Evolutionary conservation across 2,329 filamentous ascomycete genomes (phyloP).

Genomic region (Talaromyces sp.): DNA sequence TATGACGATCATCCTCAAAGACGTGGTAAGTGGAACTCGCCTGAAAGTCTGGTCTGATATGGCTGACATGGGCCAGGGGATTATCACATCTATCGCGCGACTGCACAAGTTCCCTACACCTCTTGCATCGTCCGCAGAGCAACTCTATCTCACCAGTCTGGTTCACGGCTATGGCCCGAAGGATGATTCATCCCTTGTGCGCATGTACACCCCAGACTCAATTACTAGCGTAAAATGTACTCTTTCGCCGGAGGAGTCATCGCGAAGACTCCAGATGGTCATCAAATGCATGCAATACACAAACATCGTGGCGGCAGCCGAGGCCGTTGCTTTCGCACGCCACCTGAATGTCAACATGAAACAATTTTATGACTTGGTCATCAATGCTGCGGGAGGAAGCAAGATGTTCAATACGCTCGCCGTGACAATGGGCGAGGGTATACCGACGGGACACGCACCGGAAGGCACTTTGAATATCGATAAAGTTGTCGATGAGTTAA

Average conservation of each 20-base stretch:
- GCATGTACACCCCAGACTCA: conserved; percentile 47
- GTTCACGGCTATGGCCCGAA: conserved; percentile 54
- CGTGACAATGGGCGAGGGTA: conserved; percentile 35
- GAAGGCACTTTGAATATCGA: conserved; percentile 36
- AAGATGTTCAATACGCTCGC: conserved; percentile 42
- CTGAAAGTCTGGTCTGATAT: neutral
- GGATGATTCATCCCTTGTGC: conserved; percentile 56
- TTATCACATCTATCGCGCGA: conserved; percentile 64
- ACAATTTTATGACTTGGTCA: conserved; percentile 47
- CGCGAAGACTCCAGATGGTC: conserved; percentile 39
- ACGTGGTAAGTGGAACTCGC: conserved; percentile 38
- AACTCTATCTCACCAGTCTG: conserved; percentile 60
- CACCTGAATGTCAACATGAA: conserved; percentile 44
- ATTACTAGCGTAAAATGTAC: conserved; percentile 38
- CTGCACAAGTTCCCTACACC: conserved; percentile 57
- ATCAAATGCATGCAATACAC: conserved; percentile 45
- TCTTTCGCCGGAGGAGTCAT: conserved; percentile 30
- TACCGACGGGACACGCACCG: conserved; percentile 25
- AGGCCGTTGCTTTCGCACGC: conserved; percentile 48
- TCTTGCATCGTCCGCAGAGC: conserved; percentile 61
- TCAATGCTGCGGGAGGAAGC: conserved; percentile 47
- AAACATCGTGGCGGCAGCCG: conserved; percentile 49
- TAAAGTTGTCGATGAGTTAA: conserved; percentile 37
- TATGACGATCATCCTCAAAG: conserved; percentile 59
- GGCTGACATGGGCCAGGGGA: conserved; percentile 41